phyloP scores from a whole-genome alignment of 1,139 yeast species.

The Magnusiomyces fungicola region DNA sequence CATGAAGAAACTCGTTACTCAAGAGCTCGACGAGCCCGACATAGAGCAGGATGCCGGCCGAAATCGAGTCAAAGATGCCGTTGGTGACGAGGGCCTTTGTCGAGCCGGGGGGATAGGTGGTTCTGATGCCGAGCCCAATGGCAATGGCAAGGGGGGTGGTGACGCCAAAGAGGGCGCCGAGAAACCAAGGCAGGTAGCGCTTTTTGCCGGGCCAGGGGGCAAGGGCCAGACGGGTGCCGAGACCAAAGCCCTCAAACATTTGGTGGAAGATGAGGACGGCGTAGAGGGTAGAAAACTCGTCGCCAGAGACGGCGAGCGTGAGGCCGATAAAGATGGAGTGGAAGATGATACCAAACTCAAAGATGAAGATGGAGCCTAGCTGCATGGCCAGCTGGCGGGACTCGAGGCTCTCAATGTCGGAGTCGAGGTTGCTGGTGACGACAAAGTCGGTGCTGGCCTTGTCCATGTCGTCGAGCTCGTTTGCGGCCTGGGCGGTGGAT shows the following conservation, averaged over 20 bases:
- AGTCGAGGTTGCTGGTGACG: neutral
- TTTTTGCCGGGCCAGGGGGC: conserved; percentile 56
- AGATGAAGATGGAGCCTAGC: conserved; percentile 48
- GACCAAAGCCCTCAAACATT: conserved; percentile 86
- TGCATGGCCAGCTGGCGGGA: conserved; percentile 27
- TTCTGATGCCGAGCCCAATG: conserved; percentile 77
- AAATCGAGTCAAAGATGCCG: conserved; percentile 76
- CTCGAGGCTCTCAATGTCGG: neutral
- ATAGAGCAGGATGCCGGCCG: conserved; percentile 79
- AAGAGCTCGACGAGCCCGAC: conserved; percentile 82
- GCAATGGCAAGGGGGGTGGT: conserved; percentile 82
- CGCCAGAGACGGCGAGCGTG: conserved; percentile 63
- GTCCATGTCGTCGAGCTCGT: neutral
- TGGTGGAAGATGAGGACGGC: conserved; percentile 85
- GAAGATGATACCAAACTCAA: conserved; percentile 75
- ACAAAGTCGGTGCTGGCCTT: neutral
- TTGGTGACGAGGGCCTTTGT: conserved; percentile 59
- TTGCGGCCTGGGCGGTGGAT: neutral
- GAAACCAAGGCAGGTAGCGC: conserved; percentile 48
- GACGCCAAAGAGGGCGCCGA: conserved; percentile 55
- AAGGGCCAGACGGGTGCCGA: conserved; percentile 77
- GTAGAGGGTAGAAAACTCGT: conserved; percentile 68
- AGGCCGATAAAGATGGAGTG: conserved; percentile 78
- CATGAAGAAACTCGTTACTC: conserved; percentile 79
- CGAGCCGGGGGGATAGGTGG: conserved; percentile 50